Base-by-base conservation (phyloP, 1,284 basidiomycete genomes). In the Chalciporus sp. region DNA sequence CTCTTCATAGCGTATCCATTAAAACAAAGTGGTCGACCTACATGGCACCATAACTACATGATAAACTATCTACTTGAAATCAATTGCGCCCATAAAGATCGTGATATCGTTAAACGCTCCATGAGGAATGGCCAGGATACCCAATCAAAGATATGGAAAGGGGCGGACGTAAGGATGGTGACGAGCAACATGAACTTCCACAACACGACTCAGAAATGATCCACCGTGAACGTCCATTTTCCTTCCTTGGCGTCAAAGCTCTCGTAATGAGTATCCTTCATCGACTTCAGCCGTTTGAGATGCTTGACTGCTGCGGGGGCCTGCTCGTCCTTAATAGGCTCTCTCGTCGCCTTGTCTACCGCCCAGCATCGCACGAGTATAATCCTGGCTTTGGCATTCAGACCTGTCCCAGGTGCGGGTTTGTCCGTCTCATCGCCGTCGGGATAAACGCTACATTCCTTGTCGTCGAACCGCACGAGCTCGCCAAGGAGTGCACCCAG, bases 371-470 rank as follows among this genome's bases (percentile, higher is more conserved):
- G 80, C 58, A 92, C 77, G 33, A 99, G 77, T 48, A 83, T 81
- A 63, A 99, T 86, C 55, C 81, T 80, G 19, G 96, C 94, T 27
- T 83, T 85, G 14, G 95, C 92, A 67, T 99, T 99, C 55, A 99
- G 78, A 12, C 95, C 97, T 33, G 87, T 78, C 26, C 96, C 95
- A 26, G 85, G 80, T 6, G 84, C 80, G 1, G 92, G 90, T 66
- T 94, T 94, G 68, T 93, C 86, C 47, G 80, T 81, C 19, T 88
- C 84, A 51, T 88, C 86, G 53, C 84, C 86, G 59, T 97, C 94
- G 2, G 95, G 94, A 72, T 99, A 99, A 47, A 99, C 94, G 53
- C 85, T 88, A 64, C 92, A 92, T 70, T 97, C 93, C 75, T 92
- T 92, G 69, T 94, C 88, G 55, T 94, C 90, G 68, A 99, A 95